Evolutionary conservation across 2,329 filamentous ascomycete genomes (phyloP).

Genomic region (Sporothrix brunneoviolacea): DNA sequence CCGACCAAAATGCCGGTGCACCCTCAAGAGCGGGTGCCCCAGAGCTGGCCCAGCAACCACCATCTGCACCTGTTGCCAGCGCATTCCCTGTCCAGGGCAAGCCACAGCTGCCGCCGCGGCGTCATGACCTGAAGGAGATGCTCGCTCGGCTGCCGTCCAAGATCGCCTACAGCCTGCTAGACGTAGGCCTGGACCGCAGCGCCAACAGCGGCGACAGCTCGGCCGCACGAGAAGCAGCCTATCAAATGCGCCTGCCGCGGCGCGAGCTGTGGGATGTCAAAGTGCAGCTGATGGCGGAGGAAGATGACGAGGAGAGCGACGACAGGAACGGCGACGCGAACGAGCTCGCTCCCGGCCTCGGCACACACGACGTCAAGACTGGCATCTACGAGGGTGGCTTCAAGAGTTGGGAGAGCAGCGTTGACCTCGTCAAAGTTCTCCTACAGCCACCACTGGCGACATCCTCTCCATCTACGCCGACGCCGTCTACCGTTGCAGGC

Average conservation of each 20-base stretch:
- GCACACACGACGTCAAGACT: slow-evolving; percentile 67
- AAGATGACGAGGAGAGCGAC: slow-evolving; percentile 51
- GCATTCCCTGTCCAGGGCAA: slow-evolving; percentile 59
- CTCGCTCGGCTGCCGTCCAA: slow-evolving; percentile 62
- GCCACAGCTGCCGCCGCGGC: slow-evolving; percentile 48
- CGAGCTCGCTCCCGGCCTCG: slow-evolving; percentile 46
- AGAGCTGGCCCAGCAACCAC: slow-evolving; percentile 14
- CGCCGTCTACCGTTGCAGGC: slow-evolving; percentile 9
- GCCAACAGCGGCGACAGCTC: not conserved
- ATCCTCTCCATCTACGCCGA: slow-evolving; percentile 11
- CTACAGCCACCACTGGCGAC: slow-evolving; percentile 34
- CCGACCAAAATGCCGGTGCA: slow-evolving; percentile 14
- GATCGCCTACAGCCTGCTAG: slow-evolving; percentile 60
- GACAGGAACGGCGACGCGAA: slow-evolving; percentile 28
- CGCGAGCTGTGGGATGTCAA: slow-evolving; percentile 77
- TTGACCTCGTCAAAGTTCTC: slow-evolving; percentile 69
- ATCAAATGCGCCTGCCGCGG: slow-evolving; percentile 51
- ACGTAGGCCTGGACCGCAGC: slow-evolving; percentile 44
- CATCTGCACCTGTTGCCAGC: slow-evolving; percentile 26
- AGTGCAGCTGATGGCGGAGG: slow-evolving; percentile 72
- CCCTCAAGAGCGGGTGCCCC: slow-evolving; percentile 12
- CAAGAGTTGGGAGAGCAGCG: slow-evolving; percentile 83
- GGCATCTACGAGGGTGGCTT: slow-evolving; percentile 83
- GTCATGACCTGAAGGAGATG: slow-evolving; percentile 45
- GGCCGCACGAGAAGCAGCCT: not conserved